These are phyloP conservation scores for Rostrohypoxylon terebratum DNA, from an alignment of 495 filamentous ascomycete genomes.

Conservation along the genomic window DNA sequence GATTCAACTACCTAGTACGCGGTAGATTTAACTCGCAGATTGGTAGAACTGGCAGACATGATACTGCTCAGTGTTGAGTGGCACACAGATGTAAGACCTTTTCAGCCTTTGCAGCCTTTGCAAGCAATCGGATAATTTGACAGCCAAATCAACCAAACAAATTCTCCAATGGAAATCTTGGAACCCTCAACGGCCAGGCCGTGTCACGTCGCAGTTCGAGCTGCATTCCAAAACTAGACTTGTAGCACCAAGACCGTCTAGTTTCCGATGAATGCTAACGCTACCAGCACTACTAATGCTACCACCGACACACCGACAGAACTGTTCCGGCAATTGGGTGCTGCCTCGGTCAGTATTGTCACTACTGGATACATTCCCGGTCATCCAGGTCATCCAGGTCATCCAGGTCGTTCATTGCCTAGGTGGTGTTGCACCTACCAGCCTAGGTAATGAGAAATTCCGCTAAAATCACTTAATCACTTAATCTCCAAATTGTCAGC, in stretches of 20 bases:
- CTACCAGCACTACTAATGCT: not conserved
- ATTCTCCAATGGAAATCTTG: constrained; percentile 5
- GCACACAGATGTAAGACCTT: constrained; percentile 21
- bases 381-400: not conserved
- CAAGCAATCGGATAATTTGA: constrained; percentile 1
- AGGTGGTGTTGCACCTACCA: constrained; percentile 28
- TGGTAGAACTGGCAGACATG: too few species aligned
- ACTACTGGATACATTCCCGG: not conserved
- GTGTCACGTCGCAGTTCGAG: constrained; percentile 29
- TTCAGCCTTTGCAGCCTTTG: constrained; percentile 16
- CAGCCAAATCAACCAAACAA: not conserved
- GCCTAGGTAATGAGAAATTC: constrained; percentile 29
- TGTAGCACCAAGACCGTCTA: constrained; percentile 16
- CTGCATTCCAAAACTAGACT: constrained; percentile 29
- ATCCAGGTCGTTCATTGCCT: not conserved
- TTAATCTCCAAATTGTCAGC: constrained; percentile 23
- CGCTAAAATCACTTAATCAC: constrained; percentile 18
- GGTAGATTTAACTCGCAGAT: too few species aligned
- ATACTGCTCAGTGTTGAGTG: too few species aligned
- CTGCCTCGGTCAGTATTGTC: constrained; percentile 20
- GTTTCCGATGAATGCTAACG: constrained; percentile 28
- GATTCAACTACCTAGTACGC: too few species aligned
- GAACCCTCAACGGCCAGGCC: constrained; percentile 30
- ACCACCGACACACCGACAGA: constrained; percentile 16
- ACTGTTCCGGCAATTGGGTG: constrained; percentile 40